A percentile compares a stretch with the other conserved stretches of the same genome.
phyloP scores from a whole-genome alignment of 768 basidiomycete genomes.

The Gautieria morchelliformis region DNA sequence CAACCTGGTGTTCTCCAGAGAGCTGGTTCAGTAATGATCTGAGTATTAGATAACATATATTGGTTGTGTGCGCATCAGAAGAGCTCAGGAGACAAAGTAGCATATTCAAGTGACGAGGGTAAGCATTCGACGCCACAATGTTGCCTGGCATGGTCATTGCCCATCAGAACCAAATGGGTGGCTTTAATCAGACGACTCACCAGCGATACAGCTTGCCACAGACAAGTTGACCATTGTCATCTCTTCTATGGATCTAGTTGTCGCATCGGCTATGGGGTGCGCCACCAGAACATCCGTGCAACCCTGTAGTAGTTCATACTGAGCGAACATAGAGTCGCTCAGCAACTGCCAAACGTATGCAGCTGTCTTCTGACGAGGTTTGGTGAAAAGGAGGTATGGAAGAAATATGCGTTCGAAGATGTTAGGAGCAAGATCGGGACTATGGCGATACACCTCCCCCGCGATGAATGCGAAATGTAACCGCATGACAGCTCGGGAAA shows the following conservation, averaged over 20 bases:
- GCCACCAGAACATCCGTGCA: conserved; percentile 12
- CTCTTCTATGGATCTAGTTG: conserved; percentile 26
- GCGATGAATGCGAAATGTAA: conserved; percentile 50
- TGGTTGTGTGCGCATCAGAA: conserved; percentile 39
- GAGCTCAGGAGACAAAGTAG: conserved; percentile 46
- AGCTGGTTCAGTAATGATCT: conserved; percentile 48
- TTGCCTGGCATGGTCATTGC: conserved; percentile 38
- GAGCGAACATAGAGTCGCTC: neutral
- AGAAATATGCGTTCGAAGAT: conserved; percentile 40
- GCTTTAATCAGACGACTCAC: conserved; percentile 26
- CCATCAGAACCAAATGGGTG: conserved; percentile 2
- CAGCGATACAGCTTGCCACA: conserved; percentile 54
- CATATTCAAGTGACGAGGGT: conserved; percentile 31
- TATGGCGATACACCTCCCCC: conserved; percentile 28
- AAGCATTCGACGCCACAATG: conserved; percentile 43
- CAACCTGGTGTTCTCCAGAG: conserved; percentile 49
- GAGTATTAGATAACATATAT: conserved; percentile 53
- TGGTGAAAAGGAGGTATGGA: conserved; percentile 67
- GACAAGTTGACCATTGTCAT: conserved; percentile 45
- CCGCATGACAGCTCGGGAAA: conserved; percentile 42
- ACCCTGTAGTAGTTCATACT: conserved; percentile 21
- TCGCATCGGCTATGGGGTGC: conserved; percentile 2
- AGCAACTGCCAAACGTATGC: conserved; percentile 68
- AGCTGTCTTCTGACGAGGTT: conserved; percentile 55
- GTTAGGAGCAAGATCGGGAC: conserved; percentile 31